Evolutionary conservation across 305 asterid genomes (phyloP), one percentile per base, ranked within the genome.

Genomic region (Rubia tinctorum): DNA sequence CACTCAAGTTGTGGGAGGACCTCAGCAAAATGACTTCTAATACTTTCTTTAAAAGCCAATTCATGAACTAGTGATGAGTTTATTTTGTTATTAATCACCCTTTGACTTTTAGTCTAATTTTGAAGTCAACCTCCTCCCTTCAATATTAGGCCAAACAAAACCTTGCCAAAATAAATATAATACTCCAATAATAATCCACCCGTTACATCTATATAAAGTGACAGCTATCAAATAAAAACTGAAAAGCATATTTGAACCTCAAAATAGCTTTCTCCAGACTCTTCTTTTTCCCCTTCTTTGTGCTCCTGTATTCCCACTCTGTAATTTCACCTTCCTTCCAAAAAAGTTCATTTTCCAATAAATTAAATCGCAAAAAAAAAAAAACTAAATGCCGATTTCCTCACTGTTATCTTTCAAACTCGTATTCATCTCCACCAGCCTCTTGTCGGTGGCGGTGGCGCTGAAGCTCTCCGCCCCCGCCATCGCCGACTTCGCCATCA

Each of bases 401-500:
- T 79, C 71, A 51, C 47, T 60, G 13, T 44, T 85, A 58, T 63
- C 89, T 4, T 27, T 85, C 56, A 92, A 84, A 77, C 22, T 77
- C 30, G 23, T 86, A 62, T 27, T 92, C 3, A 71, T 90, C n/a
- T 87, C 94, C 71, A 80, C 96, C 56, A 81, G 77, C 55, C 84
- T 92, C 67, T 30, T 92, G 23, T 85, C 91, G 13, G 92, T 91
- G 8, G 92, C 89, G 39, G 71, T 90, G 65, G 75, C 83, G 55
- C 82, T 92, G 68, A 85, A 79, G 72, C 8, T 82, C 37, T 80
- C 86, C 14, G 81, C 72, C 23, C 91, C 91, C 14, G 83, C 75
- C 0, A 70, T 85, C 17, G 69, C 88, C 8, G 89, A 88, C 4
- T 82, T 89, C 71, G 86, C 86, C 49, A 84, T 78, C 65, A 74